Evolutionary conservation across 108 stramenopile species (phyloP).

Genomic region (Cyclotella baltica): DNA sequence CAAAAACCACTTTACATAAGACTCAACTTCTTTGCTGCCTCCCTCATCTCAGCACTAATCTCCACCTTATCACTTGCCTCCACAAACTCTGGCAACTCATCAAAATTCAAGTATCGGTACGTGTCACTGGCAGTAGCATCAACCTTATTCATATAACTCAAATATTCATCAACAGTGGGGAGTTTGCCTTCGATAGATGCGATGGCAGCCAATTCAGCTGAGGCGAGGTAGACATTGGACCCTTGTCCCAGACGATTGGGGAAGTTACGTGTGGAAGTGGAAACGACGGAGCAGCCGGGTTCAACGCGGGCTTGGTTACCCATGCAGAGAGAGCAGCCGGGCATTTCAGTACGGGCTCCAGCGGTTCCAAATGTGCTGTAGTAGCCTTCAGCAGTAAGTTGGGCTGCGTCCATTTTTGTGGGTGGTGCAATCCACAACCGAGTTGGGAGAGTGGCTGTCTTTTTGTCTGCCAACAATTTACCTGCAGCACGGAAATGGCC

Average conservation of each 20-base stretch:
- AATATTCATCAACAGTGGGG: constrained; percentile 90
- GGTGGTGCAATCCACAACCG: constrained; percentile 95
- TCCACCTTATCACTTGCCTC: constrained; percentile 81
- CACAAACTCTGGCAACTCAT: constrained; percentile 91
- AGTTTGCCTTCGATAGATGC: constrained; percentile 88
- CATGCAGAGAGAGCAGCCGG: constrained; percentile 97
- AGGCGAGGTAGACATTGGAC: constrained; percentile 93
- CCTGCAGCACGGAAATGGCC: constrained; percentile 98
- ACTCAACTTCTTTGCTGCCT: constrained; percentile 80
- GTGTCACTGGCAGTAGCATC: constrained; percentile 90
- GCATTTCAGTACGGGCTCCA: constrained; percentile 97
- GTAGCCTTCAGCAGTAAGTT: constrained; percentile 95
- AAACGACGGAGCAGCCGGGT: constrained; percentile 91
- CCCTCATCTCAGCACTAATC: constrained; percentile 89
- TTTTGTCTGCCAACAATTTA: constrained; percentile 80
- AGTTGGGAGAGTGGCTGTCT: constrained; percentile 81
- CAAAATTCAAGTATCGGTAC: constrained; percentile 97
- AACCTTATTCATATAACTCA: constrained; percentile 81
- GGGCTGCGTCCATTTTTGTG: constrained; percentile 97
- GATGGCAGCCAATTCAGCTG: constrained; percentile 92
- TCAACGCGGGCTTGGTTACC: constrained; percentile 97
- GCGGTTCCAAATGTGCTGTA: constrained; percentile 93
- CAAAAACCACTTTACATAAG: constrained; percentile 45
- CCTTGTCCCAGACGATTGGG: constrained; percentile 97
- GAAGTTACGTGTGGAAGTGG: constrained; percentile 96